phyloP scores from a whole-genome alignment of 192 early-diverging fungal genomes.

The Paraglomus occultum region DNA sequence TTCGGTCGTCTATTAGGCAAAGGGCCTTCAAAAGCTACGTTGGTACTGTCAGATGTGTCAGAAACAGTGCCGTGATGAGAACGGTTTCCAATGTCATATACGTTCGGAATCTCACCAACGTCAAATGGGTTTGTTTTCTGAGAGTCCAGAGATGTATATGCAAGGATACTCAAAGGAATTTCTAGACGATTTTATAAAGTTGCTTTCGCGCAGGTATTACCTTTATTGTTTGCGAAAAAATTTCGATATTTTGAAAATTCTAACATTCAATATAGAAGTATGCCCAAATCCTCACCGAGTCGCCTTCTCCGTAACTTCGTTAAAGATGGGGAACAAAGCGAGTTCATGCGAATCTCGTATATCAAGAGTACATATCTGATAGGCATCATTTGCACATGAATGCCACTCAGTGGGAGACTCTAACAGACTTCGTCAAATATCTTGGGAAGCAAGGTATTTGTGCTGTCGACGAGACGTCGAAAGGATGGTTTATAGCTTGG shows the following conservation, averaged over 20 bases:
- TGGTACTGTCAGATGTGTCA: conserved; percentile 91
- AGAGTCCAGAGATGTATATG: conserved; percentile 46
- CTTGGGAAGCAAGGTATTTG: conserved; percentile 82
- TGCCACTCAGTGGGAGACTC: conserved; percentile 86
- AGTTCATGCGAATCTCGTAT: conserved; percentile 91
- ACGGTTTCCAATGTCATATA: conserved; percentile 84
- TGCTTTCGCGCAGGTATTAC: conserved; percentile 69
- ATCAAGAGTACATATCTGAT: conserved; percentile 95
- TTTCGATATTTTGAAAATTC: too few relatives aligned
- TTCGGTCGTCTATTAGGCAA: conserved; percentile 41
- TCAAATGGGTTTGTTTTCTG: conserved; percentile 76
- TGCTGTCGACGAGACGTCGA: conserved; percentile 85
- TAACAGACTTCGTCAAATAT: conserved; percentile 85
- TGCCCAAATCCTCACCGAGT: background rate
- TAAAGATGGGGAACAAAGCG: conserved; percentile 77
- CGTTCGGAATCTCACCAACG: conserved; percentile 76
- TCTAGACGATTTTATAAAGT: conserved; percentile 75
- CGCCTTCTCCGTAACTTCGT: background rate
- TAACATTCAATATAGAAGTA: background rate
- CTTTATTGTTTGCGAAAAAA: conserved; percentile 11
- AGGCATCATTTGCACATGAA: conserved; percentile 96
- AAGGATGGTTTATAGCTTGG: conserved; percentile 89
- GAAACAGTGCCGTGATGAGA: conserved; percentile 77
- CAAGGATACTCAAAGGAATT: conserved; percentile 74
- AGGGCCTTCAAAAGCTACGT: conserved; percentile 75